Conservation (phyloP, 805 yeast genomes). For the Wickerhamiella lipophila region DNA sequence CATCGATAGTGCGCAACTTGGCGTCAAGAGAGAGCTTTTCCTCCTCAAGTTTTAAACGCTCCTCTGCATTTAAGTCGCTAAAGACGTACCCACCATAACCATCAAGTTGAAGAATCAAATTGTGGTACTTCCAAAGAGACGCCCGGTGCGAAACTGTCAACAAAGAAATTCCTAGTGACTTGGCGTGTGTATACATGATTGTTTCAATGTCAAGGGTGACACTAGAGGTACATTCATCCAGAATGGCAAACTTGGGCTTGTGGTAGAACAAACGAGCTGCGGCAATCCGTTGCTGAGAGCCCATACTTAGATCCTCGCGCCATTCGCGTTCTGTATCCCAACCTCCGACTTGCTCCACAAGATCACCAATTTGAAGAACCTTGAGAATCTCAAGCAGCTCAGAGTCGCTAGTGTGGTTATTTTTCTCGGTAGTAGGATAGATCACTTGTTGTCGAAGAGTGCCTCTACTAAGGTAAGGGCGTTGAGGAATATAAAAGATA, state of each 20-base stretch:
- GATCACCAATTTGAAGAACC: constrained; percentile 27
- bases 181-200: constrained; percentile 75
- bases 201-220: constrained; percentile 86
- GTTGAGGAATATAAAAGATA: constrained; percentile 82
- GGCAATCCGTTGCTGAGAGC: constrained; percentile 87
- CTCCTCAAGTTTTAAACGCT: constrained; percentile 62
- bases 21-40: constrained; percentile 62
- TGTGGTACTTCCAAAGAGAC: constrained; percentile 85
- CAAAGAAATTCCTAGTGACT: constrained; percentile 62
- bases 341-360: constrained; percentile 35
- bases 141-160: constrained; percentile 88
- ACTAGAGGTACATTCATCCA: constrained; percentile 93
- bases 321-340: constrained; percentile 64
- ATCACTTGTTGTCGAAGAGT: constrained; percentile 77
- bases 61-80: constrained; percentile 54
- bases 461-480: constrained; percentile 75
- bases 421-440: constrained; percentile 64
- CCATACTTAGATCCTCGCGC: constrained; percentile 78
- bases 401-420: constrained; percentile 28
- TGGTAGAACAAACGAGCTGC: constrained; percentile 89
- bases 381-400: constrained; percentile 28
- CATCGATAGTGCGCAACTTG: constrained; percentile 56
- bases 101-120: constrained; percentile 67
- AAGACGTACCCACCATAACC: constrained; percentile 64
- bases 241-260: constrained; percentile 81